Base-by-base conservation (phyloP, 2,329 filamentous ascomycete genomes). In the Colletotrichum sp. region DNA sequence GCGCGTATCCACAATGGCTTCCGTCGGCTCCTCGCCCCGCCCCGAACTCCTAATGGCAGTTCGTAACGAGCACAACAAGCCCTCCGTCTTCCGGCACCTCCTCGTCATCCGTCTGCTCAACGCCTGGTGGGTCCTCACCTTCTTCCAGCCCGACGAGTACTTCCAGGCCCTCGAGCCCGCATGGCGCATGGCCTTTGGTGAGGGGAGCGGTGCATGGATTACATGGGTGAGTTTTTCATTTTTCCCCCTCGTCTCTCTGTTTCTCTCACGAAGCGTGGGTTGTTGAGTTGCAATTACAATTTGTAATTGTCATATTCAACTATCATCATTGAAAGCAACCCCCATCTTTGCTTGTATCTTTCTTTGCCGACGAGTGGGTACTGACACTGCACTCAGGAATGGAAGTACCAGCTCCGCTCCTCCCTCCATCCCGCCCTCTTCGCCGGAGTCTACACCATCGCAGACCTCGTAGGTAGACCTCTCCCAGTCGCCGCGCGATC, bases 141-240 rank as follows among this genome's bases (percentile, higher is more conserved):
- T 98, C 84, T 99, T 99, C 87, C 97, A 99, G 85, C 97, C 97
- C 32, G 97, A 99, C 87, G 97, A 99, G 85, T 99, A 95, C 88
- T 99, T 97, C 82, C 97, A 99, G 83, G 94, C 96, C 2, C 91
- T 99, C 60, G 97, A 99, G 87, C 96, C 97, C 69, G 97, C 97
- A 79, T 99, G 96, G 96, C 89, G 93, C 80, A 90, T 97, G 71
- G 94, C 95, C 5, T 98, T 98, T 88, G 96, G 96, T 26, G 82
- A 88, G 4, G 83, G 89, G 16, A 94, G 93, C 84, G 94, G 95
- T 77, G 95, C 96, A 32, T 99, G 96, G 95, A 90, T 98, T 81
- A 99, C 97, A 78, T 99, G 97, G 97, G 96, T 98, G 89, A 81
- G 90, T 87, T 72, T 65, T 44, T 28, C n/a, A 32, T 26, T 30